Conservation (phyloP, 2,329 filamentous ascomycete species). For the Sphaerulina vaccinii region DNA sequence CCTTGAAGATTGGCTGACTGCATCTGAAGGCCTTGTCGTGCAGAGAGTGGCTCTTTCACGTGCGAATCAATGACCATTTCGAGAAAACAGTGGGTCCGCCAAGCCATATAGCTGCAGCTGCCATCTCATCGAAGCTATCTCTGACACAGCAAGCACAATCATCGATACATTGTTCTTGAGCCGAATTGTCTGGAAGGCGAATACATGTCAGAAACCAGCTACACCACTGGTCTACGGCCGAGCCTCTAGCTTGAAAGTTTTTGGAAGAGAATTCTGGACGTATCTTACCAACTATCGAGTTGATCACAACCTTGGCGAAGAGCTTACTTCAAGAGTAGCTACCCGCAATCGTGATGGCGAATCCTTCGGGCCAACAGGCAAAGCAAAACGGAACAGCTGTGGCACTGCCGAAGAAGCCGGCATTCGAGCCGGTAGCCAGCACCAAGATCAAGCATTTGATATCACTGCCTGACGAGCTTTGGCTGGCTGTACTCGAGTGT, state of each 20-base stretch:
- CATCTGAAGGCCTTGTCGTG: background rate
- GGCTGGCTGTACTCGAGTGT: constrained; percentile 31
- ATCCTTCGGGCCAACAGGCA: background rate
- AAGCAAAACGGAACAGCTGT: background rate
- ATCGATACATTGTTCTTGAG: too few relatives aligned
- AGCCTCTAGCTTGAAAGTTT: background rate
- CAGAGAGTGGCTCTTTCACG: background rate
- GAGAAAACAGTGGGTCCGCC: too few relatives aligned
- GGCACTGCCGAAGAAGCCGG: constrained; percentile 15
- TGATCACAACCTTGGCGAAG: too few relatives aligned
- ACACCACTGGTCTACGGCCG: too few relatives aligned
- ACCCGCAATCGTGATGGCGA: background rate
- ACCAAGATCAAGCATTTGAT: constrained; percentile 22
- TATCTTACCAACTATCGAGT: too few relatives aligned
- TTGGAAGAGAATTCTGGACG: background rate
- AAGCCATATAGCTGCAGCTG: background rate
- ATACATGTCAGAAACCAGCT: background rate
- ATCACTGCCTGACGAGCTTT: constrained; percentile 28
- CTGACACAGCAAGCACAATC: background rate
- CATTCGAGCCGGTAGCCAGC: constrained; percentile 38
- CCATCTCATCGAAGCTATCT: background rate
- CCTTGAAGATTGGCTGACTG: too few relatives aligned
- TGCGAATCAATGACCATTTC: background rate
- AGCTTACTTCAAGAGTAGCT: background rate
- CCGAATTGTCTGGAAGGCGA: background rate